phyloP scores from a whole-genome alignment of 2,329 filamentous ascomycete genomes.

The Fusarium anthophilum region DNA sequence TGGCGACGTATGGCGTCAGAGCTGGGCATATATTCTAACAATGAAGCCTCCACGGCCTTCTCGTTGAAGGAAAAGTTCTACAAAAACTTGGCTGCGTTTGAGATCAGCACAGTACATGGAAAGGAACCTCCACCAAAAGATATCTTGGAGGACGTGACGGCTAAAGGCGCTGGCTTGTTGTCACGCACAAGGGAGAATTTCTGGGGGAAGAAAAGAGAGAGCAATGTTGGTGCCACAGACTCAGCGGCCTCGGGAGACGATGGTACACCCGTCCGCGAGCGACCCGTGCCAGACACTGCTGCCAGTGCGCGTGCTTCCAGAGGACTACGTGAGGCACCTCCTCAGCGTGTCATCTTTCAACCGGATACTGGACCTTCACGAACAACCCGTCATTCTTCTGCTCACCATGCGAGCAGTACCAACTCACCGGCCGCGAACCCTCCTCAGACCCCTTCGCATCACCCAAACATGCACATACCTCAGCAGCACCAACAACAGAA shows the following conservation, averaged over 20 bases:
- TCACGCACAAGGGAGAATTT: conserved; percentile 83
- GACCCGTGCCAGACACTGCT: conserved; percentile 60
- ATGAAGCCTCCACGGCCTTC: conserved; percentile 85
- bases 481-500: conserved; percentile 40
- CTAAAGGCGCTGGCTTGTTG: conserved; percentile 83
- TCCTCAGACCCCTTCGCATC: conserved; percentile 47
- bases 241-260: conserved; percentile 69
- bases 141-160: conserved; percentile 87
- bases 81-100: conserved; percentile 87
- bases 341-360: conserved; percentile 85
- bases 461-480: conserved; percentile 46
- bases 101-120: conserved; percentile 80
- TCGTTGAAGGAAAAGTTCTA: conserved; percentile 89
- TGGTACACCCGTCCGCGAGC: conserved; percentile 65
- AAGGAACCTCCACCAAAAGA: conserved; percentile 87
- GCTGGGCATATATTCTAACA: conserved; percentile 77
- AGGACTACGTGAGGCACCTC: conserved; percentile 82
- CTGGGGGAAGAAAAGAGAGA: conserved; percentile 57
- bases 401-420: conserved; percentile 50
- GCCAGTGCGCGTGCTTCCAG: conserved; percentile 68
- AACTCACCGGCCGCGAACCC: conserved; percentile 42
- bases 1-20: conserved; percentile 84
- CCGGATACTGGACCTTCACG: conserved; percentile 76
- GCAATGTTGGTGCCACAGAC: conserved; percentile 63
- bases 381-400: conserved; percentile 66